Conservation (phyloP, 768 basidiomycete genomes). For the Galerina sulciceps region DNA sequence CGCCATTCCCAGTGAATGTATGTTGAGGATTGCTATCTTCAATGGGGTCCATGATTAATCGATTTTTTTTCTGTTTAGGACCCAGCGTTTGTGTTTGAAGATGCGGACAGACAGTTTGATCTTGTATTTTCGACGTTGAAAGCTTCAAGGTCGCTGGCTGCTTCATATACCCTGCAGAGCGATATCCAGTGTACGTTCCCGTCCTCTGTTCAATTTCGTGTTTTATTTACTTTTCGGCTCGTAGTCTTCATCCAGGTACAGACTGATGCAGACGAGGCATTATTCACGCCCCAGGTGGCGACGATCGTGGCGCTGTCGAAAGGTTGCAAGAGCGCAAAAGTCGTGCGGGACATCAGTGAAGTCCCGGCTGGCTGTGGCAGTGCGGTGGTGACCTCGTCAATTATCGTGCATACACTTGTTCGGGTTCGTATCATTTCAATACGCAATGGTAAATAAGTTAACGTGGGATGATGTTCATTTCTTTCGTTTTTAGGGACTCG, state of each 20-base stretch:
- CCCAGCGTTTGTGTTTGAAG: constrained; percentile 57
- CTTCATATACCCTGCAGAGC: constrained; percentile 85
- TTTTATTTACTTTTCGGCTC: constrained; percentile 2
- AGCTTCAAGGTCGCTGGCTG: constrained; percentile 82
- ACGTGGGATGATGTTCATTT: no score
- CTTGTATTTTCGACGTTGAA: constrained; percentile 81
- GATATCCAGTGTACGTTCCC: constrained; percentile 74
- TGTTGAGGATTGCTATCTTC: constrained; percentile 33
- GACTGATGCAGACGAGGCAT: constrained; percentile 58
- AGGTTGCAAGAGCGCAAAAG: constrained; percentile 77
- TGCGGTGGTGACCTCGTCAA: constrained; percentile 72
- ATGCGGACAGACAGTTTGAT: constrained; percentile 86
- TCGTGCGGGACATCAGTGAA: constrained; percentile 66
- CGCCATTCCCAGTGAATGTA: constrained; percentile 81
- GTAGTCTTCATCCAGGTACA: constrained; percentile 81
- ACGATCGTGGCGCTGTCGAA: constrained; percentile 87
- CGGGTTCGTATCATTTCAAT: constrained; percentile 51
- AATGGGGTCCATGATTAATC: neutral
- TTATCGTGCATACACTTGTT: constrained; percentile 84
- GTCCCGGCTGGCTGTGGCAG: constrained; percentile 91
- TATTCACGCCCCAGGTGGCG: constrained; percentile 73
- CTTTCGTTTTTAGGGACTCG: constrained; percentile 65
- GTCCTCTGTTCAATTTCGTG: neutral
- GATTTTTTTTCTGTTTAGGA: constrained; percentile 45
- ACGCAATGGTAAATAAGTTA: no score